Base-by-base conservation (phyloP, 2,329 filamentous ascomycete genomes). In the Aspergillus floridensis region DNA sequence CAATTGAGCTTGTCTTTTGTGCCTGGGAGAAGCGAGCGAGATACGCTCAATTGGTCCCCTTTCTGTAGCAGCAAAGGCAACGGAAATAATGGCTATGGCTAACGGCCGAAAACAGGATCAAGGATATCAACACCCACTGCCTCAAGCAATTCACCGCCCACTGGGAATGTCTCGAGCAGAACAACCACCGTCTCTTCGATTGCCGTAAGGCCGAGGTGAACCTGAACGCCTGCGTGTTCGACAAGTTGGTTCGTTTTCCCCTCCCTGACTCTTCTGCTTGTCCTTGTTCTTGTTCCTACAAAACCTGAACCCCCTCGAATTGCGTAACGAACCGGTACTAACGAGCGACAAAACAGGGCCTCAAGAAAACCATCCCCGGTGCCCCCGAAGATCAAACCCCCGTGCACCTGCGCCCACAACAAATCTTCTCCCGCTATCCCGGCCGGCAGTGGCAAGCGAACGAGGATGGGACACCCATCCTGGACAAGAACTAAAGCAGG, bases 171-270 rank as follows among this genome's bases (percentile, higher is more conserved):
- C 84, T 99, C 59, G 95, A 99, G 74, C 89, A 96, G 81, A 93
- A 96, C 82, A 99, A 99, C 83, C 95, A 99, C 74, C 91, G 96
- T 79, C 82, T 98, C 61, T 99, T 92, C 90, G 92, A 98, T 74
- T 99, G 95, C 82, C 87, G 95, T 70, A 88, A 87, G 72, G 82
- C 85, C 65, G 95, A 99, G 83, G 88, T 91, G 86, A 88, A 88
- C 74, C 82, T 99, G 71, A 99, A 97, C 84, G 89, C 88, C 80
- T 99, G 95, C 79, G 93, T 97, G 52, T 98, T 90, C 74, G 89
- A 97, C 67, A 98, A 97, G 76, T 79, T 99, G 81, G 95, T 99
- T 82, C 63, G 90, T 82, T 10, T 10, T 8, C 26, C 21, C 51
- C 16, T 26, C 51, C 16, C 16, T 12, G 49, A 7, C 14, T 31